phyloP scores from a whole-genome alignment of 2,329 filamentous ascomycete species.

The Lasiodiplodia sp. region DNA sequence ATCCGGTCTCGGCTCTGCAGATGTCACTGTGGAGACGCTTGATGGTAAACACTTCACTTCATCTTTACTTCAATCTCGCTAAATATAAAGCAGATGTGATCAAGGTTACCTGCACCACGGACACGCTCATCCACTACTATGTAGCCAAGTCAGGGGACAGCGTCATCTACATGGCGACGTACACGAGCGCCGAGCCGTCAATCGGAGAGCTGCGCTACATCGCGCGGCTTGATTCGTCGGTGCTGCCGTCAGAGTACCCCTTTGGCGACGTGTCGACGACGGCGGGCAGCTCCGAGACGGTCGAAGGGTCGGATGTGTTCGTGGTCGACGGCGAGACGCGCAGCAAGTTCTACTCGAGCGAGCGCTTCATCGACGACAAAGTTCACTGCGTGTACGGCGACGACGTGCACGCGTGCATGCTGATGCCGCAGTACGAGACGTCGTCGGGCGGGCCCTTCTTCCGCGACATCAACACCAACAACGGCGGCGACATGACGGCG shows the following conservation, averaged over 20 bases:
- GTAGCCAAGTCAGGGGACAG: slow-evolving; percentile 67
- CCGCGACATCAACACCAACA: slow-evolving; percentile 70
- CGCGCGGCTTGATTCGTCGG: slow-evolving; percentile 62
- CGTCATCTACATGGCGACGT: slow-evolving; percentile 63
- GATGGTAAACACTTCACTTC: slow-evolving; percentile 35
- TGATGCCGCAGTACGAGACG: slow-evolving; percentile 66
- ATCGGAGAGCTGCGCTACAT: slow-evolving; percentile 68
- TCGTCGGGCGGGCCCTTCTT: slow-evolving; percentile 71
- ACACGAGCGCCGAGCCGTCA: slow-evolving; percentile 59
- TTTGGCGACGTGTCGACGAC: slow-evolving; percentile 62
- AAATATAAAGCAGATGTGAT: slow-evolving; percentile 53
- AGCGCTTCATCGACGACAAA: slow-evolving; percentile 73
- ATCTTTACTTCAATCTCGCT: slow-evolving; percentile 8
- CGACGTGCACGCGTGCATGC: slow-evolving; percentile 66
- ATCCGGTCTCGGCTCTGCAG: slow-evolving; percentile 66
- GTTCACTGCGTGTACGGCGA: slow-evolving; percentile 67
- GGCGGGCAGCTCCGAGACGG: slow-evolving; percentile 54
- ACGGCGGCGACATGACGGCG: slow-evolving; percentile 63
- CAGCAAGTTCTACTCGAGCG: slow-evolving; percentile 73
- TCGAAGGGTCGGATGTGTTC: slow-evolving; percentile 64
- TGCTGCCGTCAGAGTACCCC: slow-evolving; percentile 45
- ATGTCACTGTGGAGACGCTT: slow-evolving; percentile 55
- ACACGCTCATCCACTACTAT: slow-evolving; percentile 70
- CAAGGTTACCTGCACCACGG: slow-evolving; percentile 67
- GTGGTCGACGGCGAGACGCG: slow-evolving; percentile 68